Base-by-base conservation (phyloP, 2,329 filamentous ascomycete genomes). In the Sclerotinia subarctica region DNA sequence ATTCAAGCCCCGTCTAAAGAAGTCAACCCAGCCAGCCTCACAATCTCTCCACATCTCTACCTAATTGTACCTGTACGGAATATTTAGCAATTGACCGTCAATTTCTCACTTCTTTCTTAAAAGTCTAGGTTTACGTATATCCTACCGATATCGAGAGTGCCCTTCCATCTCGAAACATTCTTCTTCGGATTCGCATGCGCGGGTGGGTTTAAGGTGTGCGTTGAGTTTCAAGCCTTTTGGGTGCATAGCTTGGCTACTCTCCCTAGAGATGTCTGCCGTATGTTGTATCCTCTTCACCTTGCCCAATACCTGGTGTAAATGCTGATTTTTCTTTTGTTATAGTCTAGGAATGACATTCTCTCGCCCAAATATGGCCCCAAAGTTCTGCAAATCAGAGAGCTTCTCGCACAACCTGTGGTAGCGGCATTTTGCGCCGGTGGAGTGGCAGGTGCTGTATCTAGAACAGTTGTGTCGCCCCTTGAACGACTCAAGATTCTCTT, bases 401-500 rank as follows among this genome's bases (percentile, higher is more conserved):
- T 83, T 69, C 67, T 97, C 71, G 90, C 93, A 13, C 91, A 96
- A 72, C 94, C 94, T 5, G 89, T 97, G 51, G 82, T 93, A 46
- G 94, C 95, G 53, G 94, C 95, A 46, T 99, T 99, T 77, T 90
- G 96, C 76, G 95, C 93, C 42, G 95, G 95, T 70, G 95, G 95
- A 73, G 88, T 97, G 29, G 95, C 95, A 21, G 95, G 95, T 69
- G 95, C 95, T 54, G 94, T 99, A n/a, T 98, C 95, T 44, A 88
- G 95, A 77, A 99, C 95, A 32, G 94, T 98, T 59, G 95, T 99
- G 5, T 98, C 94, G 21, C 95, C 95, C 4, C 87, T 99, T 49
- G 95, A 99, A 80, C 88, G 95, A 72, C 85, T 99, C 69, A 98
- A 99, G 82, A 99, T 99, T 74, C 84, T 99, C n/a, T 93, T 97